Conservation (phyloP, 2,329 filamentous ascomycete species). For the Fusarium acutatum region DNA sequence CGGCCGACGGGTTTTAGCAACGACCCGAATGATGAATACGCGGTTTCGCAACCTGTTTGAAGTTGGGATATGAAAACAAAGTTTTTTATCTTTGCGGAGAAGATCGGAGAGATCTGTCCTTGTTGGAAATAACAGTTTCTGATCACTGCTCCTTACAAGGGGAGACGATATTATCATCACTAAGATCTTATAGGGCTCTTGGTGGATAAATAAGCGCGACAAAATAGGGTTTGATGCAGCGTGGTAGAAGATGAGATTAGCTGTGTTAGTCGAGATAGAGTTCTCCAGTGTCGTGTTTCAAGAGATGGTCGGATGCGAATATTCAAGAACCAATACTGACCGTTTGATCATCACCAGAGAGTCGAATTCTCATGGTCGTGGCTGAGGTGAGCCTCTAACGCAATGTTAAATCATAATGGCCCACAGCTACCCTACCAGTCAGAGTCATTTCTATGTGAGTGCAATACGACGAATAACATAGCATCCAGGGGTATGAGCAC, state of each 20-base stretch:
- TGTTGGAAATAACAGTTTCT: not conserved
- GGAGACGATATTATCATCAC: not conserved
- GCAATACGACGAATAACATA: not conserved
- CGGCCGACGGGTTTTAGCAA: constrained; percentile 19
- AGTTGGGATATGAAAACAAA: not conserved
- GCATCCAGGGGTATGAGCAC: constrained; percentile 18
- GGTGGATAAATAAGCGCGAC: not conserved
- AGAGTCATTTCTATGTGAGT: not conserved
- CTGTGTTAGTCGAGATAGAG: not conserved
- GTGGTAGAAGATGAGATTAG: not conserved
- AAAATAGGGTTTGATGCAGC: constrained; percentile 3
- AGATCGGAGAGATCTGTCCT: not conserved
- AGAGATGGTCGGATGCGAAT: not conserved
- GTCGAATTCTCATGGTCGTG: not conserved
- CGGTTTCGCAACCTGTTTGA: constrained; percentile 22
- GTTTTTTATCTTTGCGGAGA: constrained; percentile 6
- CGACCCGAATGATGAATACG: constrained; percentile 14
- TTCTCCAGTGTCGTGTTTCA: not conserved
- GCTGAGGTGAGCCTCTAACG: constrained; percentile 37
- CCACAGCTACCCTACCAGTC: not conserved
- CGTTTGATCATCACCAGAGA: not conserved
- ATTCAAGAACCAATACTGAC: not conserved
- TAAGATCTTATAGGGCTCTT: not conserved
- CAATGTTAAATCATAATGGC: not conserved
- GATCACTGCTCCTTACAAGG: not conserved